Conservation (phyloP, 192 early-diverging fungal genomes). For the Funneliformis mosseae region DNA sequence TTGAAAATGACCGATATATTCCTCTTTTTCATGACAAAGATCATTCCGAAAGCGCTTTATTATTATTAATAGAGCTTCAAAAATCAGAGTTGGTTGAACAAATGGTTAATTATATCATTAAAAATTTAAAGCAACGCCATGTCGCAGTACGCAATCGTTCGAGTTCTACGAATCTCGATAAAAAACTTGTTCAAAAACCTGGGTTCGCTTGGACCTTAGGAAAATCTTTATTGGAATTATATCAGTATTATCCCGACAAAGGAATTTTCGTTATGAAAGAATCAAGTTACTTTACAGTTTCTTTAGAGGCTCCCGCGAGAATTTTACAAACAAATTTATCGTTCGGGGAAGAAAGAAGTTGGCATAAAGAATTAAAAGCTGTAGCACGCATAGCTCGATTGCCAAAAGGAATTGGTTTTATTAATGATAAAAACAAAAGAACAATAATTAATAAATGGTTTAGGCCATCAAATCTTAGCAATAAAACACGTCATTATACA, state of each 20-base stretch:
- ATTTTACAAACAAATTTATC: constrained; percentile 11
- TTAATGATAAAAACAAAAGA: too few relatives aligned
- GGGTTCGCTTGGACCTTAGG: constrained; percentile 14
- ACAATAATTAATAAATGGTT: neutral
- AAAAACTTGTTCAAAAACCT: neutral
- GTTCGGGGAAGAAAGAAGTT: neutral
- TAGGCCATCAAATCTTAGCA: neutral
- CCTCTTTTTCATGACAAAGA: constrained; percentile 13
- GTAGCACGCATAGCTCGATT: neutral
- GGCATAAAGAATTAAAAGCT: neutral
- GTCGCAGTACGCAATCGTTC: neutral
- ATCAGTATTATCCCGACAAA: neutral
- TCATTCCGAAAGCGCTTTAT: constrained; percentile 2
- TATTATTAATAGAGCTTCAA: constrained; percentile 16
- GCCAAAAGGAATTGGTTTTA: neutral
- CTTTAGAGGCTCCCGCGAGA: neutral
- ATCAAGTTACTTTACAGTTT: neutral
- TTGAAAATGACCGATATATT: neutral
- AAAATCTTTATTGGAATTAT: neutral
- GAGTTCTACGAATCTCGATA: neutral
- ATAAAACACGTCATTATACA: neutral
- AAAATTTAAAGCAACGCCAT: neutral
- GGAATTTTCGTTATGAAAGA: neutral
- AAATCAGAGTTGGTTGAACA: neutral
- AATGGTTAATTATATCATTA: neutral